Evolutionary conservation across 2,329 filamentous ascomycete genomes (phyloP), one percentile per base, ranked within the genome.

Genomic region (Phialophora chinensis): DNA sequence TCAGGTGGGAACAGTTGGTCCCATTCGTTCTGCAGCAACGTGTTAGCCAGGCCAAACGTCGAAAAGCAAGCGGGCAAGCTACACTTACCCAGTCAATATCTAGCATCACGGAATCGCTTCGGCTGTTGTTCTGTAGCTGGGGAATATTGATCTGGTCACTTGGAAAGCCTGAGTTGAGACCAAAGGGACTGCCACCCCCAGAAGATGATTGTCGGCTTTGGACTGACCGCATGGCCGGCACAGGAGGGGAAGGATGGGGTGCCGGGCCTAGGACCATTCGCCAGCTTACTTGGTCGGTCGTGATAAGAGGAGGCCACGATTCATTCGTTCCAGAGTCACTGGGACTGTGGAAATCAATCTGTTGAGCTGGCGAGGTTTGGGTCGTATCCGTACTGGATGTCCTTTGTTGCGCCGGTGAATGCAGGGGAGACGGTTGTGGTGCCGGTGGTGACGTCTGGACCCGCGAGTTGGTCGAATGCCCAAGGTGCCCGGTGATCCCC

Each of bases 71-170:
- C 25, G 6, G 25, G 47, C 23, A 23, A 33, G 29, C 17, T 14
- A 35, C 11, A 81, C 86, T 79, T 77, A 89, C 88, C 88, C 88
- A 90, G 71, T 91, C 87, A 69, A 90, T 86, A 63, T 86, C 85
- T 49, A 87, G 74, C 75, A 81, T 78, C 65, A 78, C 69, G 29
- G 77, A 62, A 70, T 74, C 66, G 62, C 74, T 70, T 68, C 73
- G 55, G n/a, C n/a, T 17, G 23, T 47, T 62, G 3, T 62, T 31
- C 7, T 63, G 69, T 5, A 63, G 60, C 50, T 70, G 68, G 4
- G 68, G 68, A 23, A 70, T 66, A 38, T 70, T 70, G 53, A 70
- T 64, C 50, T 70, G 66, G 54, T 70, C 68, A 29, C 60, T 71
- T 8, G 62, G 65, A 52, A 68, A 69, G 4, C 66, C 67, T 14